These are phyloP conservation scores for Botrytis squamosa DNA, from an alignment of 2,329 filamentous ascomycete genomes.

Conservation along the genomic window DNA sequence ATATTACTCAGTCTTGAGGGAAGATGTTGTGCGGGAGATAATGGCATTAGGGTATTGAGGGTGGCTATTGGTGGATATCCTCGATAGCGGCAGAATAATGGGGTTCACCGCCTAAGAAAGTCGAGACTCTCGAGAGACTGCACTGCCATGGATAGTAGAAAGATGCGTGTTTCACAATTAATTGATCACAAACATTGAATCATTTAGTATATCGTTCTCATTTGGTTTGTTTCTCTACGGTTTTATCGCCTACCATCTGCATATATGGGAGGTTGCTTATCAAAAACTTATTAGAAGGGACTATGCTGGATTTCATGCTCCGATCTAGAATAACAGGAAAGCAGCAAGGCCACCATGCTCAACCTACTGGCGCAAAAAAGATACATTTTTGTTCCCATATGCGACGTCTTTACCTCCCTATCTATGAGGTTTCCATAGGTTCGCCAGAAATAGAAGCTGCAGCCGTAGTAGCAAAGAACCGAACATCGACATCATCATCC, in stretches of 20 bases:
- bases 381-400: conserved; percentile 31
- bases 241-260: conserved; percentile 11
- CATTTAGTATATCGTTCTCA: conserved; percentile 1
- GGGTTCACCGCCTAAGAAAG: conserved; percentile 3
- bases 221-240: conserved; percentile 4
- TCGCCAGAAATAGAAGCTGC: conserved; percentile 54
- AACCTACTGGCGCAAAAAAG: conserved; percentile 32
- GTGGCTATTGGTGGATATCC: neutral
- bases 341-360: conserved; percentile 31
- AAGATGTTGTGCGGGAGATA: neutral
- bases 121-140: neutral
- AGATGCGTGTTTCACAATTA: neutral
- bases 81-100: conserved; percentile 7
- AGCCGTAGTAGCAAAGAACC: conserved; percentile 94
- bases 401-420: conserved; percentile 37
- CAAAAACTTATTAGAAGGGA: conserved; percentile 24
- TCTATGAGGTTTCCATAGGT: conserved; percentile 53
- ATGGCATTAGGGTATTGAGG: neutral
- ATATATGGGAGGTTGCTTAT: conserved; percentile 14
- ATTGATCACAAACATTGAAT: neutral
- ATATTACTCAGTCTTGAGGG: neutral
- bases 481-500: conserved; percentile 96
- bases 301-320: conserved; percentile 39
- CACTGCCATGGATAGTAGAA: neutral
- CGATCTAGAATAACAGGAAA: conserved; percentile 36